phyloP scores from a whole-genome alignment of 2,329 filamentous ascomycete species.

The Rutstroemia sp. region DNA sequence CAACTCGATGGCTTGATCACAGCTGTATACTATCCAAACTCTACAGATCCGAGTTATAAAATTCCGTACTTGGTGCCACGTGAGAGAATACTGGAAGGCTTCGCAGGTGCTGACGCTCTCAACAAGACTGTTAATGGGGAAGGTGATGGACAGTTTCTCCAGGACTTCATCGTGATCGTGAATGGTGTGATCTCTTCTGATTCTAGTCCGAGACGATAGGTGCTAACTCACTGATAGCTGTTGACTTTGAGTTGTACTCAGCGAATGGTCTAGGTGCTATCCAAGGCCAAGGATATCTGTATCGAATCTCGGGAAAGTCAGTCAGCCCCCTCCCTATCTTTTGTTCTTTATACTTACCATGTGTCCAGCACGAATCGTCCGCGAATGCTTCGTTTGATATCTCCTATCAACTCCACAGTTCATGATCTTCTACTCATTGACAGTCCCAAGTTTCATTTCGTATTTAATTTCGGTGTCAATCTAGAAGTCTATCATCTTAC shows the following conservation, averaged over 20 bases:
- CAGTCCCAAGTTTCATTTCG: constrained; percentile 31
- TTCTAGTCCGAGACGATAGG: constrained; percentile 8
- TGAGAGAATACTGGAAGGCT: constrained; percentile 24
- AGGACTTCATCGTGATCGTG: constrained; percentile 45
- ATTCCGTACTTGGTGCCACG: constrained; percentile 1
- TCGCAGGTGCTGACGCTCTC: constrained; percentile 28
- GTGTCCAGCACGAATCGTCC: constrained; percentile 30
- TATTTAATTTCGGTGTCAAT: constrained; percentile 31
- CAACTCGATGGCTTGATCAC: constrained; percentile 47
- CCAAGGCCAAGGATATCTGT: constrained; percentile 44
- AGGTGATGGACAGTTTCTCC: constrained; percentile 13
- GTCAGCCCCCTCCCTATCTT: background rate
- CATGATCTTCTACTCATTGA: constrained; percentile 24
- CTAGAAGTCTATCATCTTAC: constrained; percentile 34
- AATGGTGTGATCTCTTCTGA: constrained; percentile 21
- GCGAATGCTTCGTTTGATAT: constrained; percentile 17
- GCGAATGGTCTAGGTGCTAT: constrained; percentile 44
- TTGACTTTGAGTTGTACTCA: constrained; percentile 47
- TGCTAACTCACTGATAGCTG: constrained; percentile 25
- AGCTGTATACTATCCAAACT: constrained; percentile 29
- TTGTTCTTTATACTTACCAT: constrained; percentile 26
- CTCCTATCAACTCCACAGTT: constrained; percentile 17
- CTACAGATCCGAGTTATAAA: background rate
- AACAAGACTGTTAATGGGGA: constrained; percentile 10
- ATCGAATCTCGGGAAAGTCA: constrained; percentile 22